phyloP scores from a whole-genome alignment of 148 eudicot genomes.

The Heliosperma pusillum region DNA sequence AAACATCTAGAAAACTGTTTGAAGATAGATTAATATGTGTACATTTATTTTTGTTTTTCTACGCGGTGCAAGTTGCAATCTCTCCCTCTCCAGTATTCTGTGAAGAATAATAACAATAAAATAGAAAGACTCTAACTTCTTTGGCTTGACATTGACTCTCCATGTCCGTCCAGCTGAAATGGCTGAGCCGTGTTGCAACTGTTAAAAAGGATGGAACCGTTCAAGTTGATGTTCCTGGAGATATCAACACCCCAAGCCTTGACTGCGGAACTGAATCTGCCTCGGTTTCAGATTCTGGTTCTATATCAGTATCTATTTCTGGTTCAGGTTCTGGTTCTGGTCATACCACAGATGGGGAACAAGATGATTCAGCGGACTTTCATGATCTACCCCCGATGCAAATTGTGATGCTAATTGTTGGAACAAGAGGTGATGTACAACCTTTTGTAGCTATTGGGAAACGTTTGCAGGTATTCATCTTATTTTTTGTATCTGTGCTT shows the following conservation, averaged over 20 bases:
- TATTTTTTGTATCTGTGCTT: background rate
- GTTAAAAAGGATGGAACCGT: slow-evolving; percentile 46
- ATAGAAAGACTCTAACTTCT: background rate
- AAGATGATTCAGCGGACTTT: slow-evolving; percentile 18
- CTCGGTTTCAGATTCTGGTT: background rate
- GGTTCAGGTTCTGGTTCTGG: slow-evolving; percentile 20
- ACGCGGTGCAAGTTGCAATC: too few species aligned
- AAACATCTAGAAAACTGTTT: too few species aligned
- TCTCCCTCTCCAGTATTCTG: background rate
- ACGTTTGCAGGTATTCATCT: slow-evolving; percentile 34
- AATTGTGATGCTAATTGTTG: slow-evolving; percentile 48
- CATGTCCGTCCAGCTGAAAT: slow-evolving; percentile 32
- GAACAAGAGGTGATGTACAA: slow-evolving; percentile 52
- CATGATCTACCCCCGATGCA: slow-evolving; percentile 37
- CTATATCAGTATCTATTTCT: slow-evolving; percentile 7
- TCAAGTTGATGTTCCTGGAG: slow-evolving; percentile 38
- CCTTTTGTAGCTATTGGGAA: slow-evolving; percentile 50
- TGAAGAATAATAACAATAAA: background rate
- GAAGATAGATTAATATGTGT: too few species aligned
- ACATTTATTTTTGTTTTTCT: too few species aligned
- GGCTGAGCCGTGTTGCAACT: slow-evolving; percentile 40
- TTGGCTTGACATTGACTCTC: background rate
- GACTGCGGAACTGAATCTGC: slow-evolving; percentile 24
- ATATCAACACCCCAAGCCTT: slow-evolving; percentile 30
- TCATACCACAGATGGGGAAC: slow-evolving; percentile 22